These are phyloP conservation scores for Onygena corvina DNA, from an alignment of 2,329 filamentous ascomycete genomes.

Conservation along the genomic window DNA sequence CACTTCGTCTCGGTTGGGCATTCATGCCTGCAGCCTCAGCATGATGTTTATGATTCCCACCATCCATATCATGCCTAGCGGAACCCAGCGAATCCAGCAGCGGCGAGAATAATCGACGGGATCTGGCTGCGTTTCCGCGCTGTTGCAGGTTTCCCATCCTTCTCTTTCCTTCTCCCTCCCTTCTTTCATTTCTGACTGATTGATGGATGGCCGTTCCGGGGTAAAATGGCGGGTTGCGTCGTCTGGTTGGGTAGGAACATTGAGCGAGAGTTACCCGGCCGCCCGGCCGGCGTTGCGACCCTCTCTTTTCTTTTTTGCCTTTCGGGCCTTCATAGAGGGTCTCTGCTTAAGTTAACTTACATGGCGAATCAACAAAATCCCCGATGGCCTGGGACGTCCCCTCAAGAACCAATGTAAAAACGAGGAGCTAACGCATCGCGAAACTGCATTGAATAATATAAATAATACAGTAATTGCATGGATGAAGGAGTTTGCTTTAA, in stretches of 20 bases:
- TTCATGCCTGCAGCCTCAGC: slow-evolving; percentile 26
- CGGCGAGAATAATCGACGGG: not conserved
- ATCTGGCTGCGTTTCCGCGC: not conserved
- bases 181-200: too few relatives aligned
- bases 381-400: slow-evolving; percentile 2
- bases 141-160: not conserved
- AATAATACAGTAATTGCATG: not conserved
- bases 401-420: not conserved
- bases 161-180: not conserved
- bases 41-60: slow-evolving; percentile 9
- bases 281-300: not conserved
- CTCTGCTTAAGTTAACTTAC: too few relatives aligned
- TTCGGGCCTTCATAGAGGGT: not conserved
- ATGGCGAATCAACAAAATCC: not conserved
- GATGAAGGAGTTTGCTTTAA: not conserved
- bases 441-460: slow-evolving; percentile 3
- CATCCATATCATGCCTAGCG: not conserved
- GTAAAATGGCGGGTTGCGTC: not conserved
- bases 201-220: too few relatives aligned
- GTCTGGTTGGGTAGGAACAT: slow-evolving; percentile 1
- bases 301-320: too few relatives aligned
- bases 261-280: not conserved
- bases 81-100: not conserved
- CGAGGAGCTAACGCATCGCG: not conserved
- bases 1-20: slow-evolving; percentile 29